Base-by-base conservation (phyloP, 805 yeast genomes). In the Starmerella cellae region DNA sequence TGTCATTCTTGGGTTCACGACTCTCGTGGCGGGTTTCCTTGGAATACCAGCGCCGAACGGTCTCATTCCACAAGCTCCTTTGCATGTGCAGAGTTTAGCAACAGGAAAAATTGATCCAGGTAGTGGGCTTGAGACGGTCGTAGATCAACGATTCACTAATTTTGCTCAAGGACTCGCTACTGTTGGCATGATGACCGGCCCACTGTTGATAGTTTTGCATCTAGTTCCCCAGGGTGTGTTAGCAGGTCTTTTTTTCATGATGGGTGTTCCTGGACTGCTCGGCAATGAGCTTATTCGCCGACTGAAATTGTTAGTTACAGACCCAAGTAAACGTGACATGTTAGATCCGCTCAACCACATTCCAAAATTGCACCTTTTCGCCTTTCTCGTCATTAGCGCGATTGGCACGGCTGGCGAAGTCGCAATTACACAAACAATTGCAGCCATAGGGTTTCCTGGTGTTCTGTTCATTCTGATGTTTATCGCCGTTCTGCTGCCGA, bases 1-100 rank as follows among this genome's bases (percentile, higher is more conserved):
- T 55, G 70, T 80, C 32, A 62, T 91, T 20, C 65, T 88, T 28
- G 97, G 97, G 0, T 57, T 83, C 6, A 79, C 87, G 4, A 91
- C 97, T 0, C 93, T 94, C 0, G 60, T 88, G 1, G 69, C 94
- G 2, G 97, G 97, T 0, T 60, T 88, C 1, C 56, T 88, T 10
- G 98, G 97, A 0, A 69, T 91, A 2, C 98, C 97, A 0, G 85
- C 96, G 2, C 97, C 97, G 0, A 91, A 91, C 61, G 98, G 98
- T 0, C 66, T 88, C 26, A 88, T 88, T 35, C 98, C 98, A 1
- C 98, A 88, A 60, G 97, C 98, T 0, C 97, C 97, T 2, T 58
- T 91, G 28, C 98, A 88, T 54, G 85, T 97, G 0, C 73, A 71
- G 33, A 74, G 95, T 0, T 61, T 88, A 24, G 68, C 69, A 48